Evolutionary conservation across 2,329 filamentous ascomycete genomes (phyloP).

Genomic region (Domatiomyces globalis): DNA sequence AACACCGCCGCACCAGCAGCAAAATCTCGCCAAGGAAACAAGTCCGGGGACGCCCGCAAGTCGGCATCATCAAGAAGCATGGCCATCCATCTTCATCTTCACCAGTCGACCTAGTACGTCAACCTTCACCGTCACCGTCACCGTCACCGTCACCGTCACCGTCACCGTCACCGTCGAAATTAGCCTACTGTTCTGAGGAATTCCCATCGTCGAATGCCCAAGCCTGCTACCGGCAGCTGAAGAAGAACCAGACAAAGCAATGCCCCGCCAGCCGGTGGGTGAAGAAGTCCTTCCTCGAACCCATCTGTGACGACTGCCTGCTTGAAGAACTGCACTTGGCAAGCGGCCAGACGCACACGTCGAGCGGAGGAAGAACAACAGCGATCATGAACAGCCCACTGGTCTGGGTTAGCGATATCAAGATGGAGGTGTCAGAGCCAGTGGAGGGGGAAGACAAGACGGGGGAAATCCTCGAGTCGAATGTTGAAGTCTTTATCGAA

Average conservation of each 20-base stretch:
- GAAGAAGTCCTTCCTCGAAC: conserved; percentile 16
- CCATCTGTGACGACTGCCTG: conserved; percentile 17
- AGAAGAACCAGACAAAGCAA: conserved; percentile 3
- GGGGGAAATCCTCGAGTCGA: conserved; percentile 11
- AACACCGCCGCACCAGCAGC: neutral
- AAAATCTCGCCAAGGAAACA: neutral
- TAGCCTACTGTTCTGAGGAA: neutral
- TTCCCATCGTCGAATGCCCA: too few relatives aligned
- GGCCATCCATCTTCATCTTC: neutral
- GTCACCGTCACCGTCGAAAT: neutral
- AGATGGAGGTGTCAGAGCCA: conserved; percentile 11
- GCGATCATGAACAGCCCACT: conserved; percentile 1
- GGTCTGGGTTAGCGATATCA: conserved; percentile 16
- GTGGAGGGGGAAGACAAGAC: neutral
- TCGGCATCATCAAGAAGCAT: neutral
- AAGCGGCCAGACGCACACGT: neutral
- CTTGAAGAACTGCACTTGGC: conserved; percentile 5
- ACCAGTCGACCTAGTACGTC: neutral
- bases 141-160: too few relatives aligned
- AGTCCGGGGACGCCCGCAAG: neutral
- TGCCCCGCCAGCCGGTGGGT: conserved; percentile 10
- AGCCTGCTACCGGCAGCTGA: neutral
- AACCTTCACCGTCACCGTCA: too few relatives aligned
- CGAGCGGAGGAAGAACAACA: neutral
- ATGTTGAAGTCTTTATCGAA: conserved; percentile 11